Percentiles rank a stretch among this genome's conserved stretches.
These are phyloP conservation scores for Trypanosomatidae sp. DNA, from an alignment of 208 protist species.

Conservation along the genomic window DNA sequence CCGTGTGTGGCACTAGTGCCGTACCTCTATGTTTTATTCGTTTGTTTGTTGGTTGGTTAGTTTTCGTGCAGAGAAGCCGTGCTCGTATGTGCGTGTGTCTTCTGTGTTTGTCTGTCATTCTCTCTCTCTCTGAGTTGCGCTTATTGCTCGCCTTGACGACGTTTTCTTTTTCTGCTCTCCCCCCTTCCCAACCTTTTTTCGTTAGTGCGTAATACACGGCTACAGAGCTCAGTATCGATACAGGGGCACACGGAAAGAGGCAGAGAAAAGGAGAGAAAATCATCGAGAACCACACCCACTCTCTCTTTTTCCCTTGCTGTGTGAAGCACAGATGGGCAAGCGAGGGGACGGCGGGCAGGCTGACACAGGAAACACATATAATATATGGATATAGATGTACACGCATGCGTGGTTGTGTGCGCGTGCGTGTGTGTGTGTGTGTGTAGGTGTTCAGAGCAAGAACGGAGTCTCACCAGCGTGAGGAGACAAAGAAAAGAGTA, in stretches of 20 bases:
- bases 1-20: neutral
- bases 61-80: neutral
- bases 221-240: no score
- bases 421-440: no score
- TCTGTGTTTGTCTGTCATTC: no score
- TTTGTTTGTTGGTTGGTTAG: neutral
- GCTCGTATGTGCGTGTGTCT: conserved; percentile 8
- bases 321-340: neutral
- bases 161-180: neutral
- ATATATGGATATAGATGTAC: neutral
- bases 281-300: neutral
- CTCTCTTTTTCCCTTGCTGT: neutral
- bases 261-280: neutral
- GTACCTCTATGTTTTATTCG: no score
- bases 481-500: neutral
- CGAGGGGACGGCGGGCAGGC: neutral
- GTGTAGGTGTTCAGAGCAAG: neutral
- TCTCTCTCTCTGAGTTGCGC: neutral
- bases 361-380: neutral
- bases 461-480: neutral
- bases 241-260: neutral
- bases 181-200: neutral
- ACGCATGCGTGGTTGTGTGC: neutral
- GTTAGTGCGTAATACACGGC: neutral
- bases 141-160: neutral